A percentile compares a stretch with the other conserved stretches of the same genome.
Conservation (phyloP, 1,284 basidiomycete species). For the Salmacisia buchloeana region DNA sequence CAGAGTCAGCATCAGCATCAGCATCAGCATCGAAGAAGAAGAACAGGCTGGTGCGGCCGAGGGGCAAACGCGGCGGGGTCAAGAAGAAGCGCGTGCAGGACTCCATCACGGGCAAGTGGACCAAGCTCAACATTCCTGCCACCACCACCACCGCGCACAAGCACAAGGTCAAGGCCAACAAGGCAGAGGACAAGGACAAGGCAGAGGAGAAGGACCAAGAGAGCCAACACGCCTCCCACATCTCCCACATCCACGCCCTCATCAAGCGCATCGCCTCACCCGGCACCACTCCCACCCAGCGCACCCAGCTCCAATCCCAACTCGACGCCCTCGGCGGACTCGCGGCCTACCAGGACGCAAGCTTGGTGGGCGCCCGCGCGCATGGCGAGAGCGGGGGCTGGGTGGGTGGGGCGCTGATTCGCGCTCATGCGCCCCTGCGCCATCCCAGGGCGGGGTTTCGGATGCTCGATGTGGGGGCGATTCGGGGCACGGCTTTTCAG, state of each 20-base stretch:
- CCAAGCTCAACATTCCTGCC: neutral
- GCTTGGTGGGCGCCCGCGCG: slow-evolving; percentile 18
- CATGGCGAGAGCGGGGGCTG: slow-evolving; percentile 18
- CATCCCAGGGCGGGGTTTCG: neutral
- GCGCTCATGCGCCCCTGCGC: neutral
- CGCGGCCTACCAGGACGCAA: slow-evolving; percentile 41
- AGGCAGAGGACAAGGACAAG: slow-evolving; percentile 12
- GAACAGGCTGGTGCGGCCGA: slow-evolving; percentile 34
- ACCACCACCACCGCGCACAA: slow-evolving; percentile 15
- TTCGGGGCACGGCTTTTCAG: slow-evolving; percentile 49
- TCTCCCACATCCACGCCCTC: slow-evolving; percentile 42
- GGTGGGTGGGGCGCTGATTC: neutral
- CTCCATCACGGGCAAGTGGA: neutral
- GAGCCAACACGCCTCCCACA: slow-evolving; percentile 30
- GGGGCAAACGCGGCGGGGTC: slow-evolving; percentile 43
- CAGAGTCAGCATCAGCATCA: no score
- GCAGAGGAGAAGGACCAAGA: slow-evolving; percentile 2
- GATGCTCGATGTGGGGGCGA: slow-evolving; percentile 53
- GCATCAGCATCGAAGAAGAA: no score
- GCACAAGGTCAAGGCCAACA: slow-evolving; percentile 17
- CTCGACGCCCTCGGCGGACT: slow-evolving; percentile 39
- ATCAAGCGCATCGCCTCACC: slow-evolving; percentile 40
- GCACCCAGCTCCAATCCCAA: slow-evolving; percentile 23
- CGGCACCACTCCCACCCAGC: slow-evolving; percentile 24
- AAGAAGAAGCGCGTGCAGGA: slow-evolving; percentile 28